Evolutionary conservation across 1,284 basidiomycete species (phyloP), one percentile per base, ranked within the genome.

Genomic region (Boletus smithii): DNA sequence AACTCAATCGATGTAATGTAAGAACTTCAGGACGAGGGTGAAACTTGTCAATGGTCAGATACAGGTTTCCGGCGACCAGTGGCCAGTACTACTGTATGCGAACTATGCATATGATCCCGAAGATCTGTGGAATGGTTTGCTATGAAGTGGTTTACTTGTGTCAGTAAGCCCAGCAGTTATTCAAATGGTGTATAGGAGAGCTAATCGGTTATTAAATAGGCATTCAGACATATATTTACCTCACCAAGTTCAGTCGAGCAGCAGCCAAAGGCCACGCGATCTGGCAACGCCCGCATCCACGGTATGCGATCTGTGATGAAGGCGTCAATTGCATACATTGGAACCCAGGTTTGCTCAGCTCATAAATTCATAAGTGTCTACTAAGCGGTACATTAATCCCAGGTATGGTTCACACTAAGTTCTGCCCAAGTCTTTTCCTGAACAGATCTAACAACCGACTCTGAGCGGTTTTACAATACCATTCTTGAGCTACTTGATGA

Each of bases 151-250:
- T 3, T 11, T 40, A 3, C 8, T 33, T 4, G 32, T 43, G 8
- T 27, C 26, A 9, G 26, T 27, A 10, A 27, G 26, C 26, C 3
- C 11, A 27, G 26, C n/a, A n/a, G n/a, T n/a, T 27, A 2, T 27
- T 27, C 26, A 2, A 27, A 27, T 7, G 6, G n/a, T n/a, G 26
- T 3, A 27, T 27, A 10, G 11, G 11, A 9, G 26, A 27, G 8
- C 11, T 27, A 27, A 27, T 27, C 11, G 26, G 26, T 7, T 27
- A 7, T 27, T 27, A 9, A 10, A 27, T 9, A 51, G 46, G 43
- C 39, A 2, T 51, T 22, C 35, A 51, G 35, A 6, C 48, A 51
- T 18, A 35, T 50, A 1, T 50, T 51, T 13, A 51, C 43, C 0
- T 49, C 38, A 4, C 46, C 46, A 1, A 49, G 41, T 8, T 50